phyloP scores from a whole-genome alignment of 1,284 basidiomycete genomes.

The Cystobasidium sp. region DNA sequence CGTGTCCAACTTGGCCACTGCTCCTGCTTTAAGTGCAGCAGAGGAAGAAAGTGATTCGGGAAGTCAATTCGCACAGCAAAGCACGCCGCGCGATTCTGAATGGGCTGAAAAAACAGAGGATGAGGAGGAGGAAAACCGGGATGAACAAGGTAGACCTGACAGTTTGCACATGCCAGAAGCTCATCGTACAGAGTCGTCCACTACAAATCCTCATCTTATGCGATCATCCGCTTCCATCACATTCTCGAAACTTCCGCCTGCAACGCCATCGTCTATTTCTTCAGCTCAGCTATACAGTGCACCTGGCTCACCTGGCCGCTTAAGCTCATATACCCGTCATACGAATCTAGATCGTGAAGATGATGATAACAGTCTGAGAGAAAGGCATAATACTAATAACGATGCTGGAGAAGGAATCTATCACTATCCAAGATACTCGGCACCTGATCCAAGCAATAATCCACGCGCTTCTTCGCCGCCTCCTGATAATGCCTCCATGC shows the following conservation, averaged over 20 bases:
- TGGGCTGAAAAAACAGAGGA: background rate
- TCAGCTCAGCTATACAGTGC: conserved; percentile 29
- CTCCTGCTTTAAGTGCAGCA: background rate
- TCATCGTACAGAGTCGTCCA: background rate
- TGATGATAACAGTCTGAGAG: background rate
- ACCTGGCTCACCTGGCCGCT: conserved; percentile 18
- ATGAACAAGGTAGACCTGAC: background rate
- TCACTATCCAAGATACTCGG: conserved; percentile 72
- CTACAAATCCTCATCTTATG: background rate
- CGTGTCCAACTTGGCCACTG: background rate
- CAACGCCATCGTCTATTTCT: conserved; percentile 29
- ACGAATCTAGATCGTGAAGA: background rate
- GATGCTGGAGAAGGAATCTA: conserved; percentile 1
- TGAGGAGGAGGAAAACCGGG: background rate
- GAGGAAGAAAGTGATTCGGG: conserved; percentile 13
- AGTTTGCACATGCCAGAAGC: conserved; percentile 5
- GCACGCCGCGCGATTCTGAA: background rate
- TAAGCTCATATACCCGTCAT: background rate
- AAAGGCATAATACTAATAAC: background rate
- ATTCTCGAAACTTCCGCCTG: conserved; percentile 35
- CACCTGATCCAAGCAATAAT: conserved; percentile 92
- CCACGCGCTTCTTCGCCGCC: conserved; percentile 88
- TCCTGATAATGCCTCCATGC: conserved; percentile 83
- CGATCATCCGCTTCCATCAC: conserved; percentile 31
- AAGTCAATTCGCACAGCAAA: background rate